phyloP scores from a whole-genome alignment of 768 basidiomycete species.

The Suillus paluster region DNA sequence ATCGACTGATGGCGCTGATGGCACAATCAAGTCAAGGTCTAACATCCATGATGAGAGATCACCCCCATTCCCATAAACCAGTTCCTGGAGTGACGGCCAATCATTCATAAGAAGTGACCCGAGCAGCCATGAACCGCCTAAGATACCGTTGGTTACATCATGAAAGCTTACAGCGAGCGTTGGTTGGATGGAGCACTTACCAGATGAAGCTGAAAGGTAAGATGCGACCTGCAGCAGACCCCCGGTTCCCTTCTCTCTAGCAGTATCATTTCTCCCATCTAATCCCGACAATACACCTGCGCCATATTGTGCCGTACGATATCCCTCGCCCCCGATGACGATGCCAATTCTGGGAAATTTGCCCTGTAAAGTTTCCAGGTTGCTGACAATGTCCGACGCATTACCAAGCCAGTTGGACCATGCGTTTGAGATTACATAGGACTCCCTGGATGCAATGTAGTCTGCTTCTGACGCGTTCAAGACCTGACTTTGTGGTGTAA shows the following conservation, averaged over 20 bases:
- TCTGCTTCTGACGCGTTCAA: slow-evolving; percentile 52
- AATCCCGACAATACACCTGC: slow-evolving; percentile 62
- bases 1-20: slow-evolving; percentile 53
- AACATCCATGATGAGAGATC: slow-evolving; percentile 58
- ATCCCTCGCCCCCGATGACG: slow-evolving; percentile 73
- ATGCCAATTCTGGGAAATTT: slow-evolving; percentile 59
- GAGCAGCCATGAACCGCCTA: slow-evolving; percentile 72
- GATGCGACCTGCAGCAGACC: slow-evolving; percentile 73
- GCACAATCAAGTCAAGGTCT: slow-evolving; percentile 58
- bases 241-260: slow-evolving; percentile 63
- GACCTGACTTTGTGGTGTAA: slow-evolving; percentile 53
- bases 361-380: slow-evolving; percentile 44
- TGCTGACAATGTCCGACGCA: slow-evolving; percentile 56
- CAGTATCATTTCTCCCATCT: slow-evolving; percentile 63
- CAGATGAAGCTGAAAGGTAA: slow-evolving; percentile 70
- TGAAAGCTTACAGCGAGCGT: background rate
- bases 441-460: slow-evolving; percentile 50
- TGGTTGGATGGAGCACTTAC: slow-evolving; percentile 35
- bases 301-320: slow-evolving; percentile 68
- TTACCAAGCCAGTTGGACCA: slow-evolving; percentile 68
- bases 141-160: background rate
- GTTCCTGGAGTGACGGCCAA: slow-evolving; percentile 57
- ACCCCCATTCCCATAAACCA: slow-evolving; percentile 61
- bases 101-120: slow-evolving; percentile 68
- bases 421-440: slow-evolving; percentile 46